phyloP scores from a whole-genome alignment of 1,139 yeast species.

The Eremothecium gossypii region DNA sequence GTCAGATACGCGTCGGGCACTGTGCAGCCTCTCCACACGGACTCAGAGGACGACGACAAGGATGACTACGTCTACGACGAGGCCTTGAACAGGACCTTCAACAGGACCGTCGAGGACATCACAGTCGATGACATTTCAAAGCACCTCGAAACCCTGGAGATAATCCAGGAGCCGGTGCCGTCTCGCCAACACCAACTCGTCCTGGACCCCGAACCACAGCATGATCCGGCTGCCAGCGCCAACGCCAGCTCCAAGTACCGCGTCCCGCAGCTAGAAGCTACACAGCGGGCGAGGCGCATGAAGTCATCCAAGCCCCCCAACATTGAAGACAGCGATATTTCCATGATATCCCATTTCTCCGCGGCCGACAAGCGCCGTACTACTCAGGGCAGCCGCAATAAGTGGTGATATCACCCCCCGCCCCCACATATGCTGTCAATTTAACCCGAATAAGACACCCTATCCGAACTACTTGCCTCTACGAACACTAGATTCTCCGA shows the following conservation, averaged over 20 bases:
- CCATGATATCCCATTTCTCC: slow-evolving; percentile 30
- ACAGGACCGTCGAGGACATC: slow-evolving; percentile 31
- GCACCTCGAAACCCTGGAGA: slow-evolving; percentile 29
- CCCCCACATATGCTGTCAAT: no score
- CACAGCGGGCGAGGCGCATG: slow-evolving; percentile 20
- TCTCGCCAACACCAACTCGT: slow-evolving; percentile 2
- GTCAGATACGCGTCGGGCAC: slow-evolving; percentile 5
- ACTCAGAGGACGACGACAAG: slow-evolving; percentile 24
- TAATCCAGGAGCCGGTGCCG: slow-evolving; percentile 18
- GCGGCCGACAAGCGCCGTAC: slow-evolving; percentile 21
- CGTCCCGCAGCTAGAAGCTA: slow-evolving; percentile 23
- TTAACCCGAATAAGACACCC: no score
- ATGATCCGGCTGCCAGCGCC: slow-evolving; percentile 1
- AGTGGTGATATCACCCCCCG: no score
- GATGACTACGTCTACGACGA: slow-evolving; percentile 31
- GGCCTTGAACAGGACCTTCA: slow-evolving; percentile 30
- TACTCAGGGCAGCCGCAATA: slow-evolving; percentile 16
- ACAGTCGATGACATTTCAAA: slow-evolving; percentile 32
- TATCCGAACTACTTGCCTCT: no score
- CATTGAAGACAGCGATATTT: slow-evolving; percentile 29
- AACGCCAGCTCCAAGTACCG: slow-evolving; percentile 18
- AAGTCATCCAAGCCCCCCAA: slow-evolving; percentile 17
- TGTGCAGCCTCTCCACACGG: slow-evolving; percentile 20
- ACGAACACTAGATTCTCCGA: no score
- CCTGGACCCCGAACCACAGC: neutral